These are phyloP conservation scores for Ophiosphaerella korrae DNA, from an alignment of 2,329 filamentous ascomycete genomes.

Conservation along the genomic window DNA sequence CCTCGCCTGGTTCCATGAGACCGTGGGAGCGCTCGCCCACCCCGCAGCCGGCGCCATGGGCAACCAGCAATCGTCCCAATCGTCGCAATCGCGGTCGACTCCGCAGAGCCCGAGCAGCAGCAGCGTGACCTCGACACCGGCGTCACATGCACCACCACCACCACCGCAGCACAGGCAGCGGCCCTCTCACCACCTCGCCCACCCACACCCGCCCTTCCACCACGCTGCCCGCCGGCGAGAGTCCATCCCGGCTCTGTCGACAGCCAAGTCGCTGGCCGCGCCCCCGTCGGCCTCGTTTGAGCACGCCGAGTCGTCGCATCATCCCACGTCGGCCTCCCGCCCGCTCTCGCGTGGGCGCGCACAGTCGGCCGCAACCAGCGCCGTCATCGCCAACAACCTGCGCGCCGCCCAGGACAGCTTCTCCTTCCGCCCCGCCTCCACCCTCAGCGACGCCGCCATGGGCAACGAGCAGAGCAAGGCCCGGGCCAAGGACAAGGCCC, in stretches of 20 bases:
- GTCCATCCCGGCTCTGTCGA: slow-evolving; percentile 48
- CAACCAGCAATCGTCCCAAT: slow-evolving; percentile 32
- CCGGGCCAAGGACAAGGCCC: slow-evolving; percentile 18
- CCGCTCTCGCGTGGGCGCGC: slow-evolving; percentile 36
- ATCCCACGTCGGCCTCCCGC: slow-evolving; percentile 30
- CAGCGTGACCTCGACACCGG: slow-evolving; percentile 9
- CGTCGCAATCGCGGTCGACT: slow-evolving; percentile 27
- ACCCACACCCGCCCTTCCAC: slow-evolving; percentile 37
- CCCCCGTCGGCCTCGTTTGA: slow-evolving; percentile 47
- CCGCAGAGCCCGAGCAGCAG: slow-evolving; percentile 32
- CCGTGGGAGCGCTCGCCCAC: slow-evolving; percentile 2
- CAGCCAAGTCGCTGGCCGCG: slow-evolving; percentile 44
- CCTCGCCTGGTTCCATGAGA: neutral
- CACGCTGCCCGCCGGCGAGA: slow-evolving; percentile 45
- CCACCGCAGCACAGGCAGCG: neutral
- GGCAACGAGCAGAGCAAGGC: slow-evolving; percentile 48
- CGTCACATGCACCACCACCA: slow-evolving; percentile 5
- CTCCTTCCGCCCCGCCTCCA: slow-evolving; percentile 8
- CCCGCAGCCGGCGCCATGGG: slow-evolving; percentile 31
- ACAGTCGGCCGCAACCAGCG: slow-evolving; percentile 31
- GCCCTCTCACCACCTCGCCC: slow-evolving; percentile 46
- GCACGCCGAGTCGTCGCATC: slow-evolving; percentile 34
- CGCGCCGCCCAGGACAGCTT: slow-evolving; percentile 38
- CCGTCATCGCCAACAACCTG: slow-evolving; percentile 33
- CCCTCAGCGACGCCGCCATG: slow-evolving; percentile 33